phyloP scores from a whole-genome alignment of 2,329 filamentous ascomycete species.

The Diaporthe ampelina region DNA sequence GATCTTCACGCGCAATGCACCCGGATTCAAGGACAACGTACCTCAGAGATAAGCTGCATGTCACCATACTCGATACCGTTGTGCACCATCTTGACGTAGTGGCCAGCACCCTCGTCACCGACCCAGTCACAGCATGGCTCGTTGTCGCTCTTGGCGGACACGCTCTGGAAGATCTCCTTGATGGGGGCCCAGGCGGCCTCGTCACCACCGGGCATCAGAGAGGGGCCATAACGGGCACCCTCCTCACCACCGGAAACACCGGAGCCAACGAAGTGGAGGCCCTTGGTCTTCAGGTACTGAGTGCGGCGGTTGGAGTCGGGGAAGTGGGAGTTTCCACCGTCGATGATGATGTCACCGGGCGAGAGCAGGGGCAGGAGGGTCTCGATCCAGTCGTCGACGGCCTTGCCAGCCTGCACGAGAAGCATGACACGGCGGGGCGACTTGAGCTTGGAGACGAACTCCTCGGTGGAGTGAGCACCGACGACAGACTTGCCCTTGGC shows the following conservation, averaged over 20 bases:
- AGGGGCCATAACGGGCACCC: slow-evolving; percentile 97
- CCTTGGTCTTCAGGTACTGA: slow-evolving; percentile 87
- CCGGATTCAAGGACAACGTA: slow-evolving; percentile 59
- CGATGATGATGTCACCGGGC: slow-evolving; percentile 97
- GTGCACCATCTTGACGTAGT: slow-evolving; percentile 99
- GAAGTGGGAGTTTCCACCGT: slow-evolving; percentile 99
- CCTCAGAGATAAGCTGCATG: slow-evolving; percentile 99
- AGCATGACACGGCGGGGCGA: slow-evolving; percentile 97
- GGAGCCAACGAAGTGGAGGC: slow-evolving; percentile 94
- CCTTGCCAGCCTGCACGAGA: slow-evolving; percentile 97
- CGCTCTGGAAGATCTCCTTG: slow-evolving; percentile 99
- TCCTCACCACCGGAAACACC: slow-evolving; percentile 99
- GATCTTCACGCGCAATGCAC: neutral
- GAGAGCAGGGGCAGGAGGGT: slow-evolving; percentile 87
- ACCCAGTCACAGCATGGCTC: slow-evolving; percentile 99
- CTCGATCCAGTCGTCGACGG: slow-evolving; percentile 99
- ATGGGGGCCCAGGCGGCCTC: slow-evolving; percentile 98
- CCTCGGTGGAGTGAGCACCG: slow-evolving; percentile 92
- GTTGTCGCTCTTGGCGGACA: slow-evolving; percentile 96
- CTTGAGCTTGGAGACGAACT: slow-evolving; percentile 98
- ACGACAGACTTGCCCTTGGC: slow-evolving; percentile 96
- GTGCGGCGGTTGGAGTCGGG: slow-evolving; percentile 98
- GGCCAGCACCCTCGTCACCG: slow-evolving; percentile 98
- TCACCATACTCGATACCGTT: slow-evolving; percentile 99
- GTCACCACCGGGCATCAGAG: slow-evolving; percentile 98